Conservation (phyloP, 345 rosid species). For the Ceriops tagal region DNA sequence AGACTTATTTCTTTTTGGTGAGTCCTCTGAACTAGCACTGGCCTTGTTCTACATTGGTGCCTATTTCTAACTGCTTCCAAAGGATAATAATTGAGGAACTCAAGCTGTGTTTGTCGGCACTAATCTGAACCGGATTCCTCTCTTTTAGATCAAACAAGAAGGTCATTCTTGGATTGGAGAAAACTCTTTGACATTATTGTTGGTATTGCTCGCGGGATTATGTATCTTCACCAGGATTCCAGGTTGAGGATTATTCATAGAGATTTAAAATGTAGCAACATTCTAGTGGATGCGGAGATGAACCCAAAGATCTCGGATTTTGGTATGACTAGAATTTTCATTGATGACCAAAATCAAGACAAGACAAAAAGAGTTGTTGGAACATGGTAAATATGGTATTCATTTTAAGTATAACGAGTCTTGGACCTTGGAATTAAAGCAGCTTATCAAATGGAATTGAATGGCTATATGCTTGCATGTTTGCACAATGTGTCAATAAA, state of each 20-base stretch:
- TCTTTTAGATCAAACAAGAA: conserved; percentile 39
- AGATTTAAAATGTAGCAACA: conserved; percentile 62
- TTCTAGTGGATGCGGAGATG: conserved; percentile 48
- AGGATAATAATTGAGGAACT: not conserved
- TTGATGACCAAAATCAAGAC: conserved; percentile 46
- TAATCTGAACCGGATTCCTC: not conserved
- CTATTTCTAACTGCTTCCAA: not conserved
- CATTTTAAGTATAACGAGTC: too few species aligned
- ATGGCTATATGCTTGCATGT: too few species aligned
- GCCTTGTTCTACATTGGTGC: not conserved
- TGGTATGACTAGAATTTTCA: conserved; percentile 61
- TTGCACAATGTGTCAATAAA: too few species aligned
- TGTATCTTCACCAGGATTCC: conserved; percentile 72
- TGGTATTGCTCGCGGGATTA: conserved; percentile 62
- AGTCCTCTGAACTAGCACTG: not conserved
- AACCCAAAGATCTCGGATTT: conserved; percentile 67
- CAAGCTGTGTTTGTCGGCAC: not conserved
- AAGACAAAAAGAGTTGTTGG: conserved; percentile 56
- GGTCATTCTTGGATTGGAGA: conserved; percentile 42
- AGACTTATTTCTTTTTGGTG: conserved; percentile 66
- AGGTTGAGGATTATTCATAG: conserved; percentile 69
- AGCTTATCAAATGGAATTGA: too few species aligned
- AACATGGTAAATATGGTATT: conserved; percentile 48
- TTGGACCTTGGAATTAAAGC: too few species aligned
- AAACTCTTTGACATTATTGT: conserved; percentile 49